A percentile compares a stretch with the other conserved stretches of the same genome.
phyloP scores from a whole-genome alignment of 805 yeast species.

The Scheffersomyces spartinae region DNA sequence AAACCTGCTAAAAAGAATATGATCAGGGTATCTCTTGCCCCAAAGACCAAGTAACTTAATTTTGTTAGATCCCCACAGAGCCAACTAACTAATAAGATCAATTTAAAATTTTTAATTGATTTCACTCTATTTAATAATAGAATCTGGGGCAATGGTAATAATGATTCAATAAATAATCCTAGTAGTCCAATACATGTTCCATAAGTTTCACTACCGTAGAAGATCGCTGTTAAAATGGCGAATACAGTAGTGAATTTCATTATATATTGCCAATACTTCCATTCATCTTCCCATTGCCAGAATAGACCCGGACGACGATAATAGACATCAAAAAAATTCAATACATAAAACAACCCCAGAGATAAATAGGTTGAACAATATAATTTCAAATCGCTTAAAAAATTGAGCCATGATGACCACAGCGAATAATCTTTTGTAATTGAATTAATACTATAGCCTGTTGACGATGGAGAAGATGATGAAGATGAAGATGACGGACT shows the following conservation, averaged over 20 bases:
- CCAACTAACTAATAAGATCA: constrained; percentile 72
- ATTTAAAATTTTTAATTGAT: constrained; percentile 69
- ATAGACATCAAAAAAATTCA: constrained; percentile 61
- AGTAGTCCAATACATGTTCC: constrained; percentile 44
- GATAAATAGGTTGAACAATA: not conserved
- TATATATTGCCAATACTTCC: constrained; percentile 53
- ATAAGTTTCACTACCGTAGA: constrained; percentile 24
- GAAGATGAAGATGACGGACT: constrained; percentile 7
- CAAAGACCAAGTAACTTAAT: constrained; percentile 61
- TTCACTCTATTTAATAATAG: constrained; percentile 54
- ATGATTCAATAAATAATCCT: constrained; percentile 62
- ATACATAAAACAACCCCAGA: constrained; percentile 11
- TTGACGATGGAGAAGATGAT: constrained; percentile 4
- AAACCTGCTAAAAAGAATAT: constrained; percentile 61
- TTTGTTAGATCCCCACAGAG: constrained; percentile 79
- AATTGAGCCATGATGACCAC: not conserved
- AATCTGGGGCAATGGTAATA: constrained; percentile 69
- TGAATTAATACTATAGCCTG: constrained; percentile 7
- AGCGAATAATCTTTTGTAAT: constrained; percentile 9
- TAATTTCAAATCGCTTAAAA: not conserved
- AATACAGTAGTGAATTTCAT: constrained; percentile 30
- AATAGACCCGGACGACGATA: constrained; percentile 53
- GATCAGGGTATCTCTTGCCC: constrained; percentile 56
- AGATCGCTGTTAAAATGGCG: constrained; percentile 26
- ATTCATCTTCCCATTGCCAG: constrained; percentile 77